Evolutionary conservation across 78 protist species (phyloP), one percentile per base, ranked within the genome.

Genomic region (Bigelowiella natans): DNA sequence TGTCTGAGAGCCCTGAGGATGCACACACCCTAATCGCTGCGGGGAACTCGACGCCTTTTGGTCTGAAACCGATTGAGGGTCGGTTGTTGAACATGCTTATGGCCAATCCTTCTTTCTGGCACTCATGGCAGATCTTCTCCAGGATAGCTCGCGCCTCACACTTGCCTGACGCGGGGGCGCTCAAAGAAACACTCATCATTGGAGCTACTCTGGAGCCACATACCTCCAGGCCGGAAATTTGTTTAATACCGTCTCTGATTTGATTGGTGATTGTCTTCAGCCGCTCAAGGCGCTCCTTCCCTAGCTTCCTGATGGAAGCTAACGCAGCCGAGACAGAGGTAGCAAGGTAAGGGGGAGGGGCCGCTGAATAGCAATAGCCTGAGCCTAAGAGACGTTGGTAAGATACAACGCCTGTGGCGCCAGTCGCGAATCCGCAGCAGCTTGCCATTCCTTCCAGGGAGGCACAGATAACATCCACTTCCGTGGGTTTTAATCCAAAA

Each of bases 321-420:
- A 96, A 88, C 0, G 95, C 95, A 2, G 0, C 64, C 26, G 37
- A 26, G 11, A 97, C 93, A 0, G 95, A 92, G 2, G 85, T 28
- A 30, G 96, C 91, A 1, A 94, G 36, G 83, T 82, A 90, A 3
- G 99, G 95, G 7, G 99, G 99, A 2, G 94, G 73, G 11, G 99
- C 95, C 1, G 98, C 98, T 0, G 96, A 93, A 94, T 94, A 98
- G 88, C 90, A 90, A 89, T 97, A 98, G 28, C 98, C 99, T 0
- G 93, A 40, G 39, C 96, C 95, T 38, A 93, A 73, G 34, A 98
- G 93, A 36, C 96, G 91, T 94, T 97, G 98, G 83, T 91, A 90
- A 26, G 91, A 86, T 0, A 94, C 93, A 1, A 91, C 91, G 2
- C 11, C 51, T 2, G 82, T 30, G 3, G 86, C 0, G 40, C 96